These are phyloP conservation scores for Pseudozyma tsukubaensis DNA, from an alignment of 1,284 basidiomycete species.

Conservation along the genomic window DNA sequence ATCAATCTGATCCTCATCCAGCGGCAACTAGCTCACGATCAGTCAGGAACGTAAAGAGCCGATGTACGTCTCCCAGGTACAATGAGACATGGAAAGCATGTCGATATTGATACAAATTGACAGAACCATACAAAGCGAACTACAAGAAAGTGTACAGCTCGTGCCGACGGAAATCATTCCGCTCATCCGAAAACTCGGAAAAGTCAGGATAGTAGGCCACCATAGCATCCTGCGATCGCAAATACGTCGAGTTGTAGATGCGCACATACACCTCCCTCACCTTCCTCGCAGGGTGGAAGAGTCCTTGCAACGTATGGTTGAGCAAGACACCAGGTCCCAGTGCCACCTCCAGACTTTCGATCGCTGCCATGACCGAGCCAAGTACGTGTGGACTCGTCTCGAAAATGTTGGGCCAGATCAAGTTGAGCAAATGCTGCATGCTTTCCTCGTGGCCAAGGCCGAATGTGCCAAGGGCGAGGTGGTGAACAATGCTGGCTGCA, in stretches of 20 bases:
- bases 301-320: slow-evolving; percentile 75
- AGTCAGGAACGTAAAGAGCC: too few species aligned
- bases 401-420: slow-evolving; percentile 99
- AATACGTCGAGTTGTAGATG: slow-evolving; percentile 77
- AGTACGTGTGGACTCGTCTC: slow-evolving; percentile 99
- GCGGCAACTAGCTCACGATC: too few species aligned
- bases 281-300: slow-evolving; percentile 82
- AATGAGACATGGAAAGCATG: neutral
- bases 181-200: slow-evolving; percentile 59
- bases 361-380: slow-evolving; percentile 78
- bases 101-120: neutral
- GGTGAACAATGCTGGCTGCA: slow-evolving; percentile 98
- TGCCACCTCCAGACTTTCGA: slow-evolving; percentile 96
- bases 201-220: slow-evolving; percentile 88
- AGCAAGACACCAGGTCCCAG: slow-evolving; percentile 92
- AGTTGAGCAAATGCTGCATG: slow-evolving; percentile 95
- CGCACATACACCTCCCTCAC: slow-evolving; percentile 90
- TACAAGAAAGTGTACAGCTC: slow-evolving; percentile 55
- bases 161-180: slow-evolving; percentile 62
- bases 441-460: slow-evolving; percentile 98
- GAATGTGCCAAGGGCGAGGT: slow-evolving; percentile 94
- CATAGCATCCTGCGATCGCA: slow-evolving; percentile 87
- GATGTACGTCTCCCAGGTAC: neutral
- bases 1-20: too few species aligned
- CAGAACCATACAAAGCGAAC: neutral